These are phyloP conservation scores for Penicillium brevicompactum DNA, from an alignment of 2,329 filamentous ascomycete genomes.

Conservation along the genomic window DNA sequence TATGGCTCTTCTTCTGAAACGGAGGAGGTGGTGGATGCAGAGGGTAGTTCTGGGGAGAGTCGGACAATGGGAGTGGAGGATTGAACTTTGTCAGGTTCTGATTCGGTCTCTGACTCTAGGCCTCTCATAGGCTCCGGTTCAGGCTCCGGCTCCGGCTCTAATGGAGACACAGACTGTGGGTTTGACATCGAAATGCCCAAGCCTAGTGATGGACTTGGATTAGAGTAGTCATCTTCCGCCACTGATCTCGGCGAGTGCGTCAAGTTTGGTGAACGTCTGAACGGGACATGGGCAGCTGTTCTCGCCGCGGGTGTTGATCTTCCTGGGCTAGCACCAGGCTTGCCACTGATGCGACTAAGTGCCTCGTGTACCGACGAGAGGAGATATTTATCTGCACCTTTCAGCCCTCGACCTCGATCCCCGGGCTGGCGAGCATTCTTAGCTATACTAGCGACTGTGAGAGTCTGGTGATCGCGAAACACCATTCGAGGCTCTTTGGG, in stretches of 20 bases:
- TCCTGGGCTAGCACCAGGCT: slow-evolving; percentile 5
- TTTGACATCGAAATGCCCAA: neutral
- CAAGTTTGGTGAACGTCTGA: neutral
- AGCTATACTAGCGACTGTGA: slow-evolving; percentile 42
- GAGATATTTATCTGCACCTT: slow-evolving; percentile 34
- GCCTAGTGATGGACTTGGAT: neutral
- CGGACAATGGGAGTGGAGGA: slow-evolving; percentile 14
- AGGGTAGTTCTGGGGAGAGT: slow-evolving; percentile 9
- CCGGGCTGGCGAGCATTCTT: slow-evolving; percentile 34
- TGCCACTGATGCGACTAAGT: slow-evolving; percentile 32
- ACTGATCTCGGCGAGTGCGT: neutral
- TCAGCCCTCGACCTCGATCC: slow-evolving; percentile 20
- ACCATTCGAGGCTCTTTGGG: slow-evolving; percentile 21
- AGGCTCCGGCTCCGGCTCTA: neutral
- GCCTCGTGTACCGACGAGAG: slow-evolving; percentile 38
- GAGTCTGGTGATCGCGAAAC: slow-evolving; percentile 42
- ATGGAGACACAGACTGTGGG: neutral
- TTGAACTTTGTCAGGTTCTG: neutral
- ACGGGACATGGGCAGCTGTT: neutral
- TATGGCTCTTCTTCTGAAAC: slow-evolving; percentile 14
- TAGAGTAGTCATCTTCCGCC: neutral
- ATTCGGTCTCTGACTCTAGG: slow-evolving; percentile 2
- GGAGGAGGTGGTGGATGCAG: neutral
- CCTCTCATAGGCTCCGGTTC: neutral
- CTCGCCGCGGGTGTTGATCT: neutral